Evolutionary conservation across 768 basidiomycete genomes (phyloP), one percentile per base, ranked within the genome.

Genomic region (Tricholoma terreum): DNA sequence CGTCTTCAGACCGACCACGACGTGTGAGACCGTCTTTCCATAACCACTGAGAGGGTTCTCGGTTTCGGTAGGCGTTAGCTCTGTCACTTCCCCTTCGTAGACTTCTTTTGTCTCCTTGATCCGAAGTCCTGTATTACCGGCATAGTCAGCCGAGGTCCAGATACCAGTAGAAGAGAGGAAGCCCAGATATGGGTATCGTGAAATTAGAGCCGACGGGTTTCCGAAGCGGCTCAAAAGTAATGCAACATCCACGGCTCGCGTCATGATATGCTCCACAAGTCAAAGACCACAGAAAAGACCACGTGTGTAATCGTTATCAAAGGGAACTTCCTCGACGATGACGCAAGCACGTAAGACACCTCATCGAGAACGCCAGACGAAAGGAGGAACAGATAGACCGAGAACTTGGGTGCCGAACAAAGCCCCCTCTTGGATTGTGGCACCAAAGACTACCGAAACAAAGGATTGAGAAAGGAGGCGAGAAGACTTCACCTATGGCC

Each of bases 91-190:
- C 58, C 97, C 96, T 71, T 98, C 96, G 72, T 95, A 98, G 6
- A 98, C 94, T 67, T 97, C 94, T 70, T 99, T 98, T 6, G 95
- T 98, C 74, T 98, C 97, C 73, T 98, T 98, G 79, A 98, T 97
- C 70, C 96, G 86, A 35, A 98, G 82, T 48, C 96, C 95, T 95
- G 68, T 11, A 6, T 11, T n/a, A 14, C 45, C 38, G 10, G 12
- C 30, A 51, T 17, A 34, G 42, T 19, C n/a, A 55, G 19, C 49
- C 30, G 35, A 54, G 43, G 22, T 55, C 38, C 14, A 55, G 50
- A 19, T 22, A 50, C 10, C 24, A 63, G 24, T 12, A 54, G 14
- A 14, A 40, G 8, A 43, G 22, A 21, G 38, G 15, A 19, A 33
- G 24, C 6, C 24, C 2, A 6, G 24, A 27, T 27, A 27, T 27